Percentiles rank a stretch among this genome's conserved stretches.
Conservation (phyloP, 257 asterid species). For the Solanum stenotomum region DNA sequence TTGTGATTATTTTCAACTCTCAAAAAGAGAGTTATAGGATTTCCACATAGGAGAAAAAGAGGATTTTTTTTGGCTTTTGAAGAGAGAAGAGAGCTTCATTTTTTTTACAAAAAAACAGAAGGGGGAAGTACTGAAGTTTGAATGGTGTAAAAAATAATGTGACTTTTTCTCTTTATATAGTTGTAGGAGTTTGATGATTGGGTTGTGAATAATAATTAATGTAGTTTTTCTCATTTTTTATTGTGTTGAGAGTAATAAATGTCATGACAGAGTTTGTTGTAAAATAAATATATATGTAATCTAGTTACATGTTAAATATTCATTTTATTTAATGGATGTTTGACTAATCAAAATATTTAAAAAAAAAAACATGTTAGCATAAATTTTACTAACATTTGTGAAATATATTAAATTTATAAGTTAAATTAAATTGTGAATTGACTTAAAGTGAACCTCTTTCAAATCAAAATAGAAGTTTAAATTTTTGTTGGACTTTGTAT, state of each 20-base stretch:
- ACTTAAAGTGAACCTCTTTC: background rate
- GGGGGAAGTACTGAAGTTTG: background rate
- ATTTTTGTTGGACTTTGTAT: background rate
- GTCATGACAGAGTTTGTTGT: background rate
- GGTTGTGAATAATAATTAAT: background rate
- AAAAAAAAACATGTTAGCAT: background rate
- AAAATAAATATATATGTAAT: background rate
- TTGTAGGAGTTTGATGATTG: background rate
- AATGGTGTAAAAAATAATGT: background rate
- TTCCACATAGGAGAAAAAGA: constrained; percentile 17
- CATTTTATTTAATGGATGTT: background rate
- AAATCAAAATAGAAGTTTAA: background rate
- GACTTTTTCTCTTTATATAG: background rate
- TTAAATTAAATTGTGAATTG: background rate
- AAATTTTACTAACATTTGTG: background rate
- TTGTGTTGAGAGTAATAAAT: background rate
- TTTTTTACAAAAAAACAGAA: background rate
- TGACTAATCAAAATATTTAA: background rate
- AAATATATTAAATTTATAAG: background rate
- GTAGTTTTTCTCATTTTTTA: background rate
- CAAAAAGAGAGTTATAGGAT: constrained; percentile 43
- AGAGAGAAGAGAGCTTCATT: constrained; percentile 39
- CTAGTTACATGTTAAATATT: background rate
- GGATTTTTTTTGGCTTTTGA: constrained; percentile 20
- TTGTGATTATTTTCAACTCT: constrained; percentile 6